Percentiles rank a stretch among this genome's conserved stretches.
Conservation (phyloP, 2,329 filamentous ascomycete species). For the Gremmenia infestans region DNA sequence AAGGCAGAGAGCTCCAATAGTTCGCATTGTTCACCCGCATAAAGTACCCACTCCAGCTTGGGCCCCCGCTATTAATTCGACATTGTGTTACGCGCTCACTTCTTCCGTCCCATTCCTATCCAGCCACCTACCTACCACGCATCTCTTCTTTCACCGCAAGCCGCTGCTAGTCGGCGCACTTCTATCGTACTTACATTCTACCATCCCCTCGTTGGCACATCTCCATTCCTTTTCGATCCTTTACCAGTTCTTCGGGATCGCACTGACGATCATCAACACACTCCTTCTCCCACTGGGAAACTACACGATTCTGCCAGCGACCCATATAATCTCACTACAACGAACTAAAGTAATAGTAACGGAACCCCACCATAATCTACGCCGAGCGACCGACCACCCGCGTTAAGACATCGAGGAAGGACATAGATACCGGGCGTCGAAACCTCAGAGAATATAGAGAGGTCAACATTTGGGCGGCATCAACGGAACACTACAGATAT, state of each 20-base stretch:
- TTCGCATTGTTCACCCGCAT: constrained; percentile 8
- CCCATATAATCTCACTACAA: constrained; percentile 1
- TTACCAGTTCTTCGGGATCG: constrained; percentile 1
- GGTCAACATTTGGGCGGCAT: neutral
- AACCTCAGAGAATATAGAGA: neutral
- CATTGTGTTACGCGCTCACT: constrained; percentile 14
- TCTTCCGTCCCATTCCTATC: constrained; percentile 1
- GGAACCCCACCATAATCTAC: constrained; percentile 8
- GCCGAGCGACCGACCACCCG: constrained; percentile 3
- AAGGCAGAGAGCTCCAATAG: neutral
- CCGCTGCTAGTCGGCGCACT: constrained; percentile 20
- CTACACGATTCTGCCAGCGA: neutral
- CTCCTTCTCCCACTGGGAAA: neutral
- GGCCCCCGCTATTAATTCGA: constrained; percentile 3
- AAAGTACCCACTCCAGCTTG: constrained; percentile 8
- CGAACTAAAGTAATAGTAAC: constrained; percentile 16
- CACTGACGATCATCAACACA: neutral
- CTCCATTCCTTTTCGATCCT: constrained; percentile 7
- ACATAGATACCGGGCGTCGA: constrained; percentile 6
- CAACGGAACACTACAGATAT: constrained; percentile 7
- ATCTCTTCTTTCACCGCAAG: constrained; percentile 17
- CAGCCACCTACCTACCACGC: neutral
- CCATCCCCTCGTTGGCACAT: constrained; percentile 3
- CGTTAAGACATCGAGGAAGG: neutral
- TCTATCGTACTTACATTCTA: constrained; percentile 19